Evolutionary conservation across 2,329 filamentous ascomycete species (phyloP).

Genomic region (Neoascochyta sp.): DNA sequence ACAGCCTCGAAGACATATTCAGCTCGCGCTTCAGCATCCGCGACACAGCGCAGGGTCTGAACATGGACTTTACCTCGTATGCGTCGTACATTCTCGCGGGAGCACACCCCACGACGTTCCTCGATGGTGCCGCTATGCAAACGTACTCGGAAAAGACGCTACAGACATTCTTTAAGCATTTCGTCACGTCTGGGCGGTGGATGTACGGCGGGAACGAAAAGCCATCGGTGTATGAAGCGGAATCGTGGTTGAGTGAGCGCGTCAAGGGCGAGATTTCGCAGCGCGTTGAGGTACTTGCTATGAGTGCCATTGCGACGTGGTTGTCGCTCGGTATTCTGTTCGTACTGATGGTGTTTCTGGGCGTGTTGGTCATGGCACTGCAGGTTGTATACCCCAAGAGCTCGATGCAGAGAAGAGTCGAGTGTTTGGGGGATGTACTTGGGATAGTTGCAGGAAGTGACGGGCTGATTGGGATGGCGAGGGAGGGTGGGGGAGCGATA

Average conservation of each 20-base stretch:
- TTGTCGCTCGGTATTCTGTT: conserved; percentile 6
- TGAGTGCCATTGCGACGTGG: conserved; percentile 10
- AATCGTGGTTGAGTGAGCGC: neutral
- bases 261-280: conserved; percentile 2
- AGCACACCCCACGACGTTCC: conserved; percentile 11
- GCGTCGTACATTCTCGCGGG: conserved; percentile 16
- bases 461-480: conserved; percentile 2
- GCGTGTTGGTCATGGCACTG: conserved; percentile 3
- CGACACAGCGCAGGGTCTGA: conserved; percentile 14
- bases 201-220: conserved; percentile 12
- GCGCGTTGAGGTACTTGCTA: conserved; percentile 5
- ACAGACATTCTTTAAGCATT: conserved; percentile 26
- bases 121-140: conserved; percentile 7
- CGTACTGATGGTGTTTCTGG: conserved; percentile 7
- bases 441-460: conserved; percentile 9
- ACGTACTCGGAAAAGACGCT: conserved; percentile 14
- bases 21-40: conserved; percentile 17
- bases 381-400: conserved; percentile 4
- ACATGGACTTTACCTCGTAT: conserved; percentile 29
- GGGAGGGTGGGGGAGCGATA: conserved; percentile 3
- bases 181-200: conserved; percentile 2
- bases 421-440: conserved; percentile 9
- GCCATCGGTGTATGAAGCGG: neutral
- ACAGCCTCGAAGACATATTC: conserved; percentile 2
- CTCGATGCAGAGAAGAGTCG: conserved; percentile 3